Conservation (phyloP, 805 yeast genomes). For the Spathaspora girioi region DNA sequence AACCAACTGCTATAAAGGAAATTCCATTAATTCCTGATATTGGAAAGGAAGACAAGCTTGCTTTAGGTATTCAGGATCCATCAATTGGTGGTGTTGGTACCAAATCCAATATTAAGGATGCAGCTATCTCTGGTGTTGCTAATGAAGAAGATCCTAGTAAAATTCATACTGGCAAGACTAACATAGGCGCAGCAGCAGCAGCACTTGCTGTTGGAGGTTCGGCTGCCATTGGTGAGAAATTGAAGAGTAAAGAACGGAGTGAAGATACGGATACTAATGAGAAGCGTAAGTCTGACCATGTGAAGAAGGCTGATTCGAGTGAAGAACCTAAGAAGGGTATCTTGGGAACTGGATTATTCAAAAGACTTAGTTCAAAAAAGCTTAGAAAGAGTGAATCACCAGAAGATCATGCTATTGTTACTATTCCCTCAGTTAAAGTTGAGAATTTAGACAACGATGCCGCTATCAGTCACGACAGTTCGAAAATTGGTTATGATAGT, state of each 20-base stretch:
- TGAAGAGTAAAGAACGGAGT: background rate
- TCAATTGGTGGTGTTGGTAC: background rate
- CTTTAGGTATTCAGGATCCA: background rate
- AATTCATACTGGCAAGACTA: background rate
- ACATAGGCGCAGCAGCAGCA: constrained; percentile 6
- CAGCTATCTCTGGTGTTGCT: background rate
- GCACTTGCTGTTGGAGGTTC: constrained; percentile 5
- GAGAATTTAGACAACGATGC: background rate
- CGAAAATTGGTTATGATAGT: background rate
- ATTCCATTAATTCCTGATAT: background rate
- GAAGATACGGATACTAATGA: background rate
- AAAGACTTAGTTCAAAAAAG: background rate
- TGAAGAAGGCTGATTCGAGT: background rate
- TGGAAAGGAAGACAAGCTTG: background rate
- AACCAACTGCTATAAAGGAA: background rate
- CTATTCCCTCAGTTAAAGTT: background rate
- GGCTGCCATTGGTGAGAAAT: background rate
- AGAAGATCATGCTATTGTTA: constrained; percentile 1
- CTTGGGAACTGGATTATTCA: background rate
- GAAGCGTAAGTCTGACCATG: background rate
- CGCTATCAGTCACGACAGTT: background rate
- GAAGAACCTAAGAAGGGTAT: background rate
- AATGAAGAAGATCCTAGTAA: background rate
- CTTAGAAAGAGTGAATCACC: background rate
- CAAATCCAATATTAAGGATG: background rate